Percentiles rank a stretch among this genome's conserved stretches.
These are phyloP conservation scores for Pseudogymnoascus sp. DNA, from an alignment of 2,329 filamentous ascomycete genomes.

Conservation along the genomic window DNA sequence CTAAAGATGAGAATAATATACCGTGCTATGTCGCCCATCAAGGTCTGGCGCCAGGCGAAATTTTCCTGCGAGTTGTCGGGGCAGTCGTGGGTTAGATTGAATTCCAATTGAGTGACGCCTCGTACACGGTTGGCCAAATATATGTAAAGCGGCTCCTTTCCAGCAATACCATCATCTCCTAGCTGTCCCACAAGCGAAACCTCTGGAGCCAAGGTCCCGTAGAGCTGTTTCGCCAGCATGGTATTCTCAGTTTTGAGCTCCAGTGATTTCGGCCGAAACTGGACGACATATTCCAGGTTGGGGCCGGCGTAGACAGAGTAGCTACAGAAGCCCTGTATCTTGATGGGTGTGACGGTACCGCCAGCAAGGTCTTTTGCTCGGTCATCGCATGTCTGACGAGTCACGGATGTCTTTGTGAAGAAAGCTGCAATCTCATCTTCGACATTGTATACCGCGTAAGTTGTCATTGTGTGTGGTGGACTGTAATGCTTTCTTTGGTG, in stretches of 20 bases:
- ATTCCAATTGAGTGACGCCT: constrained; percentile 31
- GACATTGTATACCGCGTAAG: constrained; percentile 19
- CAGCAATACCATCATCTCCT: constrained; percentile 16
- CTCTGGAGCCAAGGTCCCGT: constrained; percentile 25
- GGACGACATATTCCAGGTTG: constrained; percentile 28
- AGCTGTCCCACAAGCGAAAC: constrained; percentile 26
- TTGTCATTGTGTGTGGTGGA: neutral
- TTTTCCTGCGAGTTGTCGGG: constrained; percentile 29
- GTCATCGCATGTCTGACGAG: constrained; percentile 17
- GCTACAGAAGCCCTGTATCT: constrained; percentile 31
- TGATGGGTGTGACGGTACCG: constrained; percentile 26
- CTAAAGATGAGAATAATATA: neutral
- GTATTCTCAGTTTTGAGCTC: constrained; percentile 26
- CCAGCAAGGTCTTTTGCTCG: constrained; percentile 25
- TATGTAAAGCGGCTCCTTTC: constrained; percentile 29
- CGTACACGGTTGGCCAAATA: constrained; percentile 31
- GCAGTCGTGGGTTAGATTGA: constrained; percentile 28
- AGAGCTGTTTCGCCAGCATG: constrained; percentile 25
- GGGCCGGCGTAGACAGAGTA: constrained; percentile 33
- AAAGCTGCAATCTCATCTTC: constrained; percentile 22
- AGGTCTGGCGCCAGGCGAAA: constrained; percentile 28
- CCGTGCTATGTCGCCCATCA: constrained; percentile 29
- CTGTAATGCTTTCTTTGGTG: neutral
- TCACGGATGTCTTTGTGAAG: constrained; percentile 23
- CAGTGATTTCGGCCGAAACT: constrained; percentile 32